phyloP scores from a whole-genome alignment of 169 alveolate genomes.

The Plasmodium cynomolgi region DNA sequence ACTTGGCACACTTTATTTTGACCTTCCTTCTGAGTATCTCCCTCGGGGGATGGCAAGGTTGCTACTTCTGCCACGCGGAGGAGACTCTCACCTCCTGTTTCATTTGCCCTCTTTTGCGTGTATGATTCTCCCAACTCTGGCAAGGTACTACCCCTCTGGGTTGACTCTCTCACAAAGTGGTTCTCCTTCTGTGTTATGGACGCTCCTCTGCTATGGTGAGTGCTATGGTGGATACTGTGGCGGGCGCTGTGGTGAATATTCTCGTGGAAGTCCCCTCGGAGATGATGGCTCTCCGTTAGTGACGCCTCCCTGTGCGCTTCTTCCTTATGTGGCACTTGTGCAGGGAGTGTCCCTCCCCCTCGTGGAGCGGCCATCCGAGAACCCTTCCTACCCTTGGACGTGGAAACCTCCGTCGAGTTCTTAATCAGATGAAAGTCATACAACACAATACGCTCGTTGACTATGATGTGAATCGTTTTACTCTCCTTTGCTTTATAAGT shows the following conservation, averaged over 20 bases:
- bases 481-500: conserved; percentile 47
- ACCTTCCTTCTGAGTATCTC: background rate
- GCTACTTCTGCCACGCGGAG: background rate
- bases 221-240: no score
- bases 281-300: background rate
- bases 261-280: background rate
- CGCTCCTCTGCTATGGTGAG: background rate
- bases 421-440: conserved; percentile 59
- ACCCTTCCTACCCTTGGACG: background rate
- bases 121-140: background rate
- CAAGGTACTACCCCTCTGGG: background rate
- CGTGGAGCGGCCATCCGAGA: background rate
- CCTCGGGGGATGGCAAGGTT: background rate
- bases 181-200: background rate
- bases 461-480: conserved; percentile 31
- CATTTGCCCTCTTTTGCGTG: background rate
- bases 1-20: background rate
- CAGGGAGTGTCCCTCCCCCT: no score
- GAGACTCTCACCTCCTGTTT: background rate
- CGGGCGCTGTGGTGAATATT: no score
- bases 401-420: background rate
- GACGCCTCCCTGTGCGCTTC: background rate
- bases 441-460: conserved; percentile 31
- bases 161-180: background rate
- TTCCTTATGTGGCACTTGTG: background rate